A percentile compares a stretch with the other conserved stretches of the same genome.
phyloP scores from a whole-genome alignment of 2,329 filamentous ascomycete species.

The Ophiobolus disseminans region DNA sequence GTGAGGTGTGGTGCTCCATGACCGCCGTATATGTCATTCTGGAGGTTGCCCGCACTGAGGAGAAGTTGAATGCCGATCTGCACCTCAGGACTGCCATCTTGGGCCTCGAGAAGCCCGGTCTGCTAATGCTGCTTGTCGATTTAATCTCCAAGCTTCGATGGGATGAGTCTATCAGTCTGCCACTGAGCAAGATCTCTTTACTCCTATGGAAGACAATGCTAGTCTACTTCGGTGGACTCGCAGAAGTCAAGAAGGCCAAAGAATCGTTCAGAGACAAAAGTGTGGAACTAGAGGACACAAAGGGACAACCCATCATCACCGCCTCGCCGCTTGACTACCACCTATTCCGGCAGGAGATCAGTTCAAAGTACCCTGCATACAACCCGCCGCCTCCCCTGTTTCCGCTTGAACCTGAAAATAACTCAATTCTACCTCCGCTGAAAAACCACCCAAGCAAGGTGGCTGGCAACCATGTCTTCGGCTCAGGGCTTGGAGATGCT shows the following conservation, averaged over 20 bases:
- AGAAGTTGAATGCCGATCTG: conserved; percentile 56
- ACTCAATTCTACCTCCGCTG: conserved; percentile 85
- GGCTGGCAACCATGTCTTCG: conserved; percentile 59
- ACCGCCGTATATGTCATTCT: conserved; percentile 58
- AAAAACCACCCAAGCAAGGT: conserved; percentile 71
- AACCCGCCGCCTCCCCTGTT: conserved; percentile 84
- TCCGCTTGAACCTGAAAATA: conserved; percentile 87
- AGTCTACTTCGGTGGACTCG: conserved; percentile 80
- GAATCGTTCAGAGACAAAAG: conserved; percentile 67
- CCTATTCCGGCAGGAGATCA: conserved; percentile 93
- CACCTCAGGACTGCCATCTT: conserved; percentile 54
- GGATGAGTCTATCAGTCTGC: conserved; percentile 67
- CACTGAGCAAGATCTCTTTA: conserved; percentile 66
- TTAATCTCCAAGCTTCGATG: conserved; percentile 61
- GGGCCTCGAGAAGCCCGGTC: conserved; percentile 59
- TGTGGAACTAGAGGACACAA: conserved; percentile 62
- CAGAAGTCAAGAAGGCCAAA: conserved; percentile 77
- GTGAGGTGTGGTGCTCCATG: conserved; percentile 58
- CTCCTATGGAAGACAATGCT: conserved; percentile 92
- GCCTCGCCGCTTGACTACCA: conserved; percentile 97
- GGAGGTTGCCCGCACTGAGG: conserved; percentile 52
- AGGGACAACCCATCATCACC: conserved; percentile 80
- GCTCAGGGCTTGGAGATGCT: conserved; percentile 58
- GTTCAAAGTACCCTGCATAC: conserved; percentile 96
- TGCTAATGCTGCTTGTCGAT: conserved; percentile 76